Evolutionary conservation across 2,329 filamentous ascomycete species (phyloP).

Genomic region (Cryphonectria naterciae): DNA sequence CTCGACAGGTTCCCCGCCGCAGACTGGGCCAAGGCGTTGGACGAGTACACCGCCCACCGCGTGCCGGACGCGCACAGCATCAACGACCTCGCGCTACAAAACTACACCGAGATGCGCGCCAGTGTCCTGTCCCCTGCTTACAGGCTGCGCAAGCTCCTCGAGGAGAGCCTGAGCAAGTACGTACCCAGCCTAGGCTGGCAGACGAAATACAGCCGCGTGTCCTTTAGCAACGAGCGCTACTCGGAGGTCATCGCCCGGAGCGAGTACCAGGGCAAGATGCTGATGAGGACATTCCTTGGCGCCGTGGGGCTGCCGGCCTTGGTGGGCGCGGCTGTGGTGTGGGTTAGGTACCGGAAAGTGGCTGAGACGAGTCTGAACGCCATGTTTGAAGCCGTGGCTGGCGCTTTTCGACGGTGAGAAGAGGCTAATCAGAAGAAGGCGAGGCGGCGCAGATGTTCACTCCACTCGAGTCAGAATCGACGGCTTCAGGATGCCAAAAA

Average conservation of each 20-base stretch:
- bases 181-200: slow-evolving; percentile 81
- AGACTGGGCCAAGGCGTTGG: slow-evolving; percentile 68
- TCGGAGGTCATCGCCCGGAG: slow-evolving; percentile 76
- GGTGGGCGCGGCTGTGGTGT: slow-evolving; percentile 28
- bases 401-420: slow-evolving; percentile 12
- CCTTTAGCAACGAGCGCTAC: slow-evolving; percentile 92
- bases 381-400: slow-evolving; percentile 10
- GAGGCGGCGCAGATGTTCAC: not conserved
- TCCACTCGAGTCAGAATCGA: not conserved
- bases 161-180: slow-evolving; percentile 79
- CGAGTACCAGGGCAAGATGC: slow-evolving; percentile 67
- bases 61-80: slow-evolving; percentile 83
- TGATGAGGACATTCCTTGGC: slow-evolving; percentile 52
- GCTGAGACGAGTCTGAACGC: slow-evolving; percentile 15
- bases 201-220: slow-evolving; percentile 90
- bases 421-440: not conserved
- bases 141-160: slow-evolving; percentile 79
- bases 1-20: slow-evolving; percentile 69
- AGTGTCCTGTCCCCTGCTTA: slow-evolving; percentile 81
- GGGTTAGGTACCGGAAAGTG: slow-evolving; percentile 20
- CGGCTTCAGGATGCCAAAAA: not conserved
- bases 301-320: slow-evolving; percentile 34
- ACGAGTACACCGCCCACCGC: slow-evolving; percentile 75
- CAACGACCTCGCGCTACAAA: slow-evolving; percentile 87
- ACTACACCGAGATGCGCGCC: slow-evolving; percentile 92